A percentile compares a stretch with the other conserved stretches of the same genome.
phyloP scores from a whole-genome alignment of 2,329 filamentous ascomycete genomes.

The Xylaria sp. region DNA sequence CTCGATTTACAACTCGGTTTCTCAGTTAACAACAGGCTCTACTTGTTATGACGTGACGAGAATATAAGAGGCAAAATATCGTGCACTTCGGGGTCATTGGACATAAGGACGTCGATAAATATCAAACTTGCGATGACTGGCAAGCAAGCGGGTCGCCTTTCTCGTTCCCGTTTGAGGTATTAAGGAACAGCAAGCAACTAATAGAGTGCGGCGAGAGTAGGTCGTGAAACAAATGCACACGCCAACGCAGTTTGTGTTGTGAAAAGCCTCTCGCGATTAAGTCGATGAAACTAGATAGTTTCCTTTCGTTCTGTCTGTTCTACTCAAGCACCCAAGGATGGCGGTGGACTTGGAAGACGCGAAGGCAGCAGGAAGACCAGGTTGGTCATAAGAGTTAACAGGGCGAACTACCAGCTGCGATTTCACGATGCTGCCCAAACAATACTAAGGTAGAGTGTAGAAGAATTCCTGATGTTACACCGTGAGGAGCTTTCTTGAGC shows the following conservation, averaged over 20 bases:
- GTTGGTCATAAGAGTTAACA: neutral
- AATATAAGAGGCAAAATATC: conserved; percentile 13
- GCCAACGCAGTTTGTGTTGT: conserved; percentile 1
- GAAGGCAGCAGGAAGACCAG: neutral
- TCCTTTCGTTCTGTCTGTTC: neutral
- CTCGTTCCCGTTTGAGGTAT: neutral
- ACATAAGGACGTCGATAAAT: neutral
- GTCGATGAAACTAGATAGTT: neutral
- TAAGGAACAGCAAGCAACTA: neutral
- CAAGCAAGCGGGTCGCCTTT: neutral
- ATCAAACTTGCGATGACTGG: neutral
- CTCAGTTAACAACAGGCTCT: conserved; percentile 12
- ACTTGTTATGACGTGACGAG: conserved; percentile 6
- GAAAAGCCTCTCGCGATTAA: neutral
- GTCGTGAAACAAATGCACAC: conserved; percentile 6
- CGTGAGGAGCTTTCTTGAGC: conserved; percentile 1
- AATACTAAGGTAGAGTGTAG: neutral
- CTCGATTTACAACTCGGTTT: conserved; percentile 2
- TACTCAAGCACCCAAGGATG: neutral
- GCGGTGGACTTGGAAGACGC: neutral
- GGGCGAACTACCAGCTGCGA: neutral
- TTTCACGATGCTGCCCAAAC: conserved; percentile 5
- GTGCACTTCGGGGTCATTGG: conserved; percentile 24
- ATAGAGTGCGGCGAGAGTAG: neutral
- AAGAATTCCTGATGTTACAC: neutral